phyloP scores from a whole-genome alignment of 1,284 basidiomycete genomes.

The Ustilago curta region DNA sequence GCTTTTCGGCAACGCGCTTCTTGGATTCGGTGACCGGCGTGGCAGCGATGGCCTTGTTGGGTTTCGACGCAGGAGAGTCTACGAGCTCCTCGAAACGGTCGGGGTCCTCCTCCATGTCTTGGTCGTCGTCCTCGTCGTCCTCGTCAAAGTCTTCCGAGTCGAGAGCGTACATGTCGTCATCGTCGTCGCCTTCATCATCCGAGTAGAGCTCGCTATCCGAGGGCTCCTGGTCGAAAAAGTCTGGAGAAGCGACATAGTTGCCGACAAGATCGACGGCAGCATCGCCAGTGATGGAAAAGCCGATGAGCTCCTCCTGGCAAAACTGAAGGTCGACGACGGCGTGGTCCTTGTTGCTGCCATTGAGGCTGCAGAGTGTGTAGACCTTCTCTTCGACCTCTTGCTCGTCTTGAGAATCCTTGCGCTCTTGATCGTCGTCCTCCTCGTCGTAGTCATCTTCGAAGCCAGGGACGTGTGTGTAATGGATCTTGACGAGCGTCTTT shows the following conservation, averaged over 20 bases:
- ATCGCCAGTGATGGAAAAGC: constrained; percentile 83
- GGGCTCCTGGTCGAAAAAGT: constrained; percentile 72
- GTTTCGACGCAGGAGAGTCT: constrained; percentile 27
- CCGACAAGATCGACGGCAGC: constrained; percentile 88
- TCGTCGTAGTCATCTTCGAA: constrained; percentile 72
- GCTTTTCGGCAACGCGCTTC: constrained; percentile 75
- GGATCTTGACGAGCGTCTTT: constrained; percentile 81
- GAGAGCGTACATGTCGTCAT: constrained; percentile 71
- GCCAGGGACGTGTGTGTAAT: constrained; percentile 73
- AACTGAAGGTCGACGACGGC: constrained; percentile 74
- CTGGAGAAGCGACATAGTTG: constrained; percentile 80
- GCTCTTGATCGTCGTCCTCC: constrained; percentile 68
- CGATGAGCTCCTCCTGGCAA: constrained; percentile 75
- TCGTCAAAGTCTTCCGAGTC: constrained; percentile 66
- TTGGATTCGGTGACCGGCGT: constrained; percentile 69
- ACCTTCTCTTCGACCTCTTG: constrained; percentile 70
- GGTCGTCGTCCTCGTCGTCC: constrained; percentile 55
- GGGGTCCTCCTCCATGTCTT: constrained; percentile 55
- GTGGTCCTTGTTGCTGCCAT: constrained; percentile 79
- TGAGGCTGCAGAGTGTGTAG: constrained; percentile 72
- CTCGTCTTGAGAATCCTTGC: constrained; percentile 69
- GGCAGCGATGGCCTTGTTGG: constrained; percentile 41
- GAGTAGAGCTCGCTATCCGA: constrained; percentile 58
- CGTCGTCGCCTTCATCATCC: constrained; percentile 72
- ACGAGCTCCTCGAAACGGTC: constrained; percentile 55